Conservation (phyloP, 2,329 filamentous ascomycete genomes). For the Colletotrichum karsti region DNA sequence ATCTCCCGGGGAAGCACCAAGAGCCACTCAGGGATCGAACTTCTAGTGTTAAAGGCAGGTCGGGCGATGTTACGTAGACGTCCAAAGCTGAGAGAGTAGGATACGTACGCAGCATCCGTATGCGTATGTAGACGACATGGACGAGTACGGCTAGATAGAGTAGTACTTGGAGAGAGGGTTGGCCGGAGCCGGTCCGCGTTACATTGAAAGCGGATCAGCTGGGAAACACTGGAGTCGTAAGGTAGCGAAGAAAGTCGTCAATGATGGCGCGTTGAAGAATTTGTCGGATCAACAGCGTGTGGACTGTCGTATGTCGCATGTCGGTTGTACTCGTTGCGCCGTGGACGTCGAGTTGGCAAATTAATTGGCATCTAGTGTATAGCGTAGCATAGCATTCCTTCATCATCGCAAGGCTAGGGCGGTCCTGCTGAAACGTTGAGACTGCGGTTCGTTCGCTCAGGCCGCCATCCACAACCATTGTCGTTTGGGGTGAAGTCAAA, state of each 20-base stretch:
- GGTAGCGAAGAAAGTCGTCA: not conserved
- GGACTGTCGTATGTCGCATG: not conserved
- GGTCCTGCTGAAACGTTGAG: constrained; percentile 20
- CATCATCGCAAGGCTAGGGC: not conserved
- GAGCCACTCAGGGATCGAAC: not conserved
- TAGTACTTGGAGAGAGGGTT: too few species aligned
- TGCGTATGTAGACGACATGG: too few species aligned
- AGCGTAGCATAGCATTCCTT: not conserved
- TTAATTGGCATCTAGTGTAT: too few species aligned
- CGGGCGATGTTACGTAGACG: not conserved
- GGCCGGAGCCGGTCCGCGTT: constrained; percentile 1
- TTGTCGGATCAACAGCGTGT: constrained; percentile 7
- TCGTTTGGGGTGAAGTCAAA: constrained; percentile 22
- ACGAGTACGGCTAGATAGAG: too few species aligned
- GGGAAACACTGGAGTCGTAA: not conserved
- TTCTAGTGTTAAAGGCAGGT: constrained; percentile 23
- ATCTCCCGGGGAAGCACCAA: not conserved
- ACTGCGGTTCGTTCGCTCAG: constrained; percentile 27
- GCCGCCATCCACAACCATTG: constrained; percentile 10
- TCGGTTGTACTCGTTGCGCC: not conserved
- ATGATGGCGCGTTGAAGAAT: not conserved
- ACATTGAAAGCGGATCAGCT: constrained; percentile 4
- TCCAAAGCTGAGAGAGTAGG: too few species aligned
- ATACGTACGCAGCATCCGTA: too few species aligned
- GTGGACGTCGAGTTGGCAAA: too few species aligned